Conservation (phyloP, 1,139 yeast genomes). For the Scheffersomyces cryptocercus region DNA sequence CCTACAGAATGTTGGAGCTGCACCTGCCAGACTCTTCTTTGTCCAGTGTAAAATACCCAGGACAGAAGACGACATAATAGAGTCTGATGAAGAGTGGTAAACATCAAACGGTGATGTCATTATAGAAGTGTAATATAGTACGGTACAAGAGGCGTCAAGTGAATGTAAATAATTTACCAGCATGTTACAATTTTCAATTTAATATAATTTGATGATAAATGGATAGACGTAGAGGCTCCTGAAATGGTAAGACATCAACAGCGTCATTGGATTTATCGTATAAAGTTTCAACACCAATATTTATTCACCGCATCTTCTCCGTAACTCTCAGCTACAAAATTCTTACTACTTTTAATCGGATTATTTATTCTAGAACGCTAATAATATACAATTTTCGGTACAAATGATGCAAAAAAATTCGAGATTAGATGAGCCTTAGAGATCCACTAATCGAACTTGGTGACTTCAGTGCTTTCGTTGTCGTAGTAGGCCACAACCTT, state of each 20-base stretch:
- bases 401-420: not conserved
- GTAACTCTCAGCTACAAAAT: too few relatives aligned
- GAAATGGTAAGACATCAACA: too few relatives aligned
- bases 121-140: not conserved
- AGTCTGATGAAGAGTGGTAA: constrained; percentile 8
- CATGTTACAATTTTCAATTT: too few relatives aligned
- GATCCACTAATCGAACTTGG: constrained; percentile 17
- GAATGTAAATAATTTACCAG: too few relatives aligned
- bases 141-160: too few relatives aligned
- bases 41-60: constrained; percentile 56
- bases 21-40: constrained; percentile 66
- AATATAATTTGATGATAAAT: too few relatives aligned
- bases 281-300: too few relatives aligned
- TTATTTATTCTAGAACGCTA: not conserved
- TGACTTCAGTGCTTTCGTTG: constrained; percentile 45
- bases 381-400: not conserved
- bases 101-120: not conserved
- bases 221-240: too few relatives aligned
- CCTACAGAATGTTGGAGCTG: constrained; percentile 57
- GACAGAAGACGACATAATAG: constrained; percentile 5
- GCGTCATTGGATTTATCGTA: too few relatives aligned
- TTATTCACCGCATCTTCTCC: too few relatives aligned
- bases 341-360: too few relatives aligned
- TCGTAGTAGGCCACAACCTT: constrained; percentile 75
- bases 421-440: not conserved